Conservation (phyloP, 1,284 basidiomycete genomes). For the Heterobasidion annosum region DNA sequence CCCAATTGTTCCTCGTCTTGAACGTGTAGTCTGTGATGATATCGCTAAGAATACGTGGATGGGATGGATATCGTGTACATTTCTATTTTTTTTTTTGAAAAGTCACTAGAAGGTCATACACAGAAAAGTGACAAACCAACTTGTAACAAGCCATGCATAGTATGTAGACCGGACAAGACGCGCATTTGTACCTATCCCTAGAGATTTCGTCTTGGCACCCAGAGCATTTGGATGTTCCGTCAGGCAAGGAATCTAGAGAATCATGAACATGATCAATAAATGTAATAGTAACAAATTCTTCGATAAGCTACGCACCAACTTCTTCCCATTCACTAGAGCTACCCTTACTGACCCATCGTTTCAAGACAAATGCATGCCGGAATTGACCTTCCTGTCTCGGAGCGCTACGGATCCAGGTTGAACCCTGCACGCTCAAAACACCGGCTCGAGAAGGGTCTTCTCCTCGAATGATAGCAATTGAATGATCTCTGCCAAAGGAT, state of each 20-base stretch:
- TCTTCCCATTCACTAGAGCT: slow-evolving; percentile 74
- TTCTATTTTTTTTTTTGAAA: slow-evolving; percentile 1
- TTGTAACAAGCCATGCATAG: slow-evolving; percentile 77
- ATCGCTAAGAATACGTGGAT: slow-evolving; percentile 76
- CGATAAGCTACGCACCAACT: slow-evolving; percentile 51
- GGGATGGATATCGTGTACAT: slow-evolving; percentile 82
- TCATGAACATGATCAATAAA: not conserved
- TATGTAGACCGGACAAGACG: slow-evolving; percentile 70
- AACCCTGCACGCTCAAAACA: slow-evolving; percentile 27
- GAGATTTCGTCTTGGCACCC: slow-evolving; percentile 60
- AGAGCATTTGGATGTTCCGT: slow-evolving; percentile 54
- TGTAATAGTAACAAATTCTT: not conserved
- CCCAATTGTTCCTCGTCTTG: slow-evolving; percentile 11
- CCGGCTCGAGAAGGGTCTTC: slow-evolving; percentile 15
- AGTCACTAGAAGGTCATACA: slow-evolving; percentile 22
- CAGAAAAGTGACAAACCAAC: slow-evolving; percentile 22
- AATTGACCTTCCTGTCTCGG: slow-evolving; percentile 62
- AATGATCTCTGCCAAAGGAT: slow-evolving; percentile 67
- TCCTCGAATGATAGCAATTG: slow-evolving; percentile 34
- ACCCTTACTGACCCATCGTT: slow-evolving; percentile 46
- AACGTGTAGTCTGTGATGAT: slow-evolving; percentile 45
- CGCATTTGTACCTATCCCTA: slow-evolving; percentile 75
- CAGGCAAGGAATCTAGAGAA: slow-evolving; percentile 62
- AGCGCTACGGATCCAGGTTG: slow-evolving; percentile 47
- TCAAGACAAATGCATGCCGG: slow-evolving; percentile 79